Percentiles rank a stretch among this genome's conserved stretches.
Conservation (phyloP, 2,329 filamentous ascomycete genomes). For the Colletotrichum shisoi region DNA sequence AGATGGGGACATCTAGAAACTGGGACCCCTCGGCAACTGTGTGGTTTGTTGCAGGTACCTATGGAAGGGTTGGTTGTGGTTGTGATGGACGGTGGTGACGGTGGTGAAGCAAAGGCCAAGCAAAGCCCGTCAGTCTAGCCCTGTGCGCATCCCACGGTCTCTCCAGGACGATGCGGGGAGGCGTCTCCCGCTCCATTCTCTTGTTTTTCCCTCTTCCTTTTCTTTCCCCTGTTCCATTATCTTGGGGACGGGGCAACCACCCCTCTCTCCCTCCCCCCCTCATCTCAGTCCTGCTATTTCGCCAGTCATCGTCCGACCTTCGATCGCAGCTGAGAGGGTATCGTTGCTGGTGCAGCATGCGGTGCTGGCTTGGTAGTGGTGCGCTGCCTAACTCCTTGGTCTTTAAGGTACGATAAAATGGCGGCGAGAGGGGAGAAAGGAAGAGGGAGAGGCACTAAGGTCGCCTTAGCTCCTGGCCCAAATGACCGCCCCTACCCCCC, state of each 20-base stretch:
- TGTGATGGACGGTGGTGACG: not conserved
- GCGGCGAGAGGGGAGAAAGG: not conserved
- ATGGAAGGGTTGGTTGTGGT: not conserved
- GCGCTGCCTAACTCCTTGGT: constrained; percentile 9
- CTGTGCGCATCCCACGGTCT: constrained; percentile 27
- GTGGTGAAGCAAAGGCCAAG: constrained; percentile 1
- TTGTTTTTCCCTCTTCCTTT: not conserved
- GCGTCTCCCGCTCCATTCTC: constrained; percentile 8
- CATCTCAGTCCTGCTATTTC: not conserved
- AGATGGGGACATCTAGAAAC: not conserved
- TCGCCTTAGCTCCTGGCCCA: constrained; percentile 6
- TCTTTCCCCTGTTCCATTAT: not conserved
- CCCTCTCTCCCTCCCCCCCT: constrained; percentile 6
- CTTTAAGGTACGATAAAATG: constrained; percentile 5
- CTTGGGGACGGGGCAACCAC: not conserved
- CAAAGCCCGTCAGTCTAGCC: constrained; percentile 25
- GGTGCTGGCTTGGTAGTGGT: not conserved
- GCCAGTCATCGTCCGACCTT: not conserved
- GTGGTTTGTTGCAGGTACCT: not conserved
- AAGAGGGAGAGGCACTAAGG: not conserved
- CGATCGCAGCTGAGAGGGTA: not conserved
- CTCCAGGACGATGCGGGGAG: not conserved
- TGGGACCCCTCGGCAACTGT: not conserved
- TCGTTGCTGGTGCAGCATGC: not conserved
- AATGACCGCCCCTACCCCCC: not conserved